Conservation (phyloP, 176 grass and related monocot species). For the Carex myosuroides region DNA sequence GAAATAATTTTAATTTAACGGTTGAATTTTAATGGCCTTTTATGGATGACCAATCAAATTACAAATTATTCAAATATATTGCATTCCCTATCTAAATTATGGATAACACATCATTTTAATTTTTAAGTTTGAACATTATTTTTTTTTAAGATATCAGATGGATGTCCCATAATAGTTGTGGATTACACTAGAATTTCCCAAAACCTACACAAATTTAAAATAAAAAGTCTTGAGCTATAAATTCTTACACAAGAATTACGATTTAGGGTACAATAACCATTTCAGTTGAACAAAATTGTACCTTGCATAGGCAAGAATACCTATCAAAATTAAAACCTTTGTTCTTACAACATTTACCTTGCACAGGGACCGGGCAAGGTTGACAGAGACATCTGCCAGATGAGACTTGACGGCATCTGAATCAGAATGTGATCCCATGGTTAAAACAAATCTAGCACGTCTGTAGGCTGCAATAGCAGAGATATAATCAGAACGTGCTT, state of each 20-base stretch:
- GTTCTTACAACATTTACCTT: conserved; percentile 42
- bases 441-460: conserved; percentile 51
- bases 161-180: background rate
- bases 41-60: background rate
- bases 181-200: background rate
- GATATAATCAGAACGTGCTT: conserved; percentile 68
- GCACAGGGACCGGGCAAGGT: conserved; percentile 81
- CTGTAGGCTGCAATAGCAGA: conserved; percentile 64
- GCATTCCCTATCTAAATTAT: background rate
- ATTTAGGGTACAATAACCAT: background rate
- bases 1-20: background rate
- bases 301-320: background rate
- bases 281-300: background rate
- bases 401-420: conserved; percentile 30
- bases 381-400: conserved; percentile 62
- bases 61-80: background rate
- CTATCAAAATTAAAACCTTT: background rate
- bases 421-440: conserved; percentile 32
- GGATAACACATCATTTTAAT: background rate
- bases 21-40: background rate
- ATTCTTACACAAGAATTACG: background rate
- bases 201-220: conserved; percentile 17
- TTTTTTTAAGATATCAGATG: background rate
- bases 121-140: background rate
- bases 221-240: background rate